phyloP scores from a whole-genome alignment of 176 grass and related monocot species.

The Lolium rigidum region DNA sequence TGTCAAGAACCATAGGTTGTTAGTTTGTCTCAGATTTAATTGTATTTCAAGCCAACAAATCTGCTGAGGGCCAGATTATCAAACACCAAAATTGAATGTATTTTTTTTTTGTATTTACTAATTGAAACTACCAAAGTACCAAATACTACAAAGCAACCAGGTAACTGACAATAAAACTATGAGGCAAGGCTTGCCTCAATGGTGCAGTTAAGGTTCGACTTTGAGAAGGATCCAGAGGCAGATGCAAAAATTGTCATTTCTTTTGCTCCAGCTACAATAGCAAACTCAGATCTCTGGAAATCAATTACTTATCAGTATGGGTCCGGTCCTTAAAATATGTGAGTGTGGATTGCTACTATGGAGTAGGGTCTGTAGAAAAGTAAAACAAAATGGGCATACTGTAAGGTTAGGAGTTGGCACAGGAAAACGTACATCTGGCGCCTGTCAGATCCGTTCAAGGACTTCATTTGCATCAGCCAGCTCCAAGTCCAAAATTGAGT shows the following conservation, averaged over 20 bases:
- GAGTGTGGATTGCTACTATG: neutral
- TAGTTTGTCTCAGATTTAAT: too few species aligned
- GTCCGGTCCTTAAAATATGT: conserved; percentile 6
- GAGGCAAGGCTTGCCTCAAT: conserved; percentile 73
- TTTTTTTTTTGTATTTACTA: too few species aligned
- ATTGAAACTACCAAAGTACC: too few species aligned
- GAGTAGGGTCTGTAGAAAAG: neutral
- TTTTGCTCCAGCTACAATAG: conserved; percentile 77
- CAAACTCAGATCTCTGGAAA: conserved; percentile 85
- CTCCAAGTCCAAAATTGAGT: conserved; percentile 54
- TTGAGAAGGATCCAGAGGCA: conserved; percentile 90
- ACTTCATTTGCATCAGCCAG: conserved; percentile 94
- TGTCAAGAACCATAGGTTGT: too few species aligned
- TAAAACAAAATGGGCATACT: conserved; percentile 47
- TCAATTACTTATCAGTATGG: neutral
- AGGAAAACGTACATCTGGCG: conserved; percentile 58
- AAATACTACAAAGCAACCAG: too few species aligned
- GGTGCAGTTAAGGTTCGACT: conserved; percentile 84
- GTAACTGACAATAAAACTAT: too few species aligned
- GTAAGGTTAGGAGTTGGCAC: conserved; percentile 95
- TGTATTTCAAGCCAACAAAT: too few species aligned
- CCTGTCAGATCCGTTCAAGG: conserved; percentile 56
- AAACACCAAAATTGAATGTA: too few species aligned
- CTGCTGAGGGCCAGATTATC: too few species aligned
- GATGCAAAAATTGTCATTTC: conserved; percentile 88